phyloP scores from a whole-genome alignment of 1,284 basidiomycete genomes.

The Tilletiopsis washingtonensis region DNA sequence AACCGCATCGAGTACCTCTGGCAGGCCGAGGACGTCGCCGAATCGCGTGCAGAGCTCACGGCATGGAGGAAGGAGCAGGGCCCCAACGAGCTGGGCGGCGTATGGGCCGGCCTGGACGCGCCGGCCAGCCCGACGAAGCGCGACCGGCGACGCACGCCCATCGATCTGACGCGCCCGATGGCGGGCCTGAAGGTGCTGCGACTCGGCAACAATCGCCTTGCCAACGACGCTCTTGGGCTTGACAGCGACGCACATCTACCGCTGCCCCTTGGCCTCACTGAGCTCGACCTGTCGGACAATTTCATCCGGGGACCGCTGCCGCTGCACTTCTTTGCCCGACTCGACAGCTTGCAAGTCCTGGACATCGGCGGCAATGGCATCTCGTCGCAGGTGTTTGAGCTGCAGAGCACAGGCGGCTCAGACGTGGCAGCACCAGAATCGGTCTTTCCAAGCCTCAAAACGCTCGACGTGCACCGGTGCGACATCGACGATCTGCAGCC shows the following conservation, averaged over 20 bases:
- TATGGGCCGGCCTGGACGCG: slow-evolving; percentile 23
- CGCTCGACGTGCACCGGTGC: slow-evolving; percentile 32
- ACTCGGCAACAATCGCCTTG: slow-evolving; percentile 30
- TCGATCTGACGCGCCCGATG: slow-evolving; percentile 9
- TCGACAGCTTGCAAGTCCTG: slow-evolving; percentile 20
- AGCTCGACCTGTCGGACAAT: slow-evolving; percentile 31
- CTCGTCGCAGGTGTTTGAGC: slow-evolving; percentile 25
- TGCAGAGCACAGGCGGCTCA: too few species aligned
- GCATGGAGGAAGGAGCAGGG: too few species aligned
- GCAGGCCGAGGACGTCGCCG: slow-evolving; percentile 13
- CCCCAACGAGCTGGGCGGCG: slow-evolving; percentile 22
- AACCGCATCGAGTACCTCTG: slow-evolving; percentile 34
- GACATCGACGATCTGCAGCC: slow-evolving; percentile 26
- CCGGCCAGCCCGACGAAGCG: slow-evolving; percentile 10
- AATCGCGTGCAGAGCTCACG: too few species aligned
- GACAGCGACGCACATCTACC: too few species aligned
- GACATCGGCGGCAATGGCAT: slow-evolving; percentile 33
- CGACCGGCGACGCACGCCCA: too few species aligned
- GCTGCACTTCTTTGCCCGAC: slow-evolving; percentile 8
- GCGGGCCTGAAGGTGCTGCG: slow-evolving; percentile 21
- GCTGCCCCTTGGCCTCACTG: slow-evolving; percentile 13
- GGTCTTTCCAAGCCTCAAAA: slow-evolving; percentile 10
- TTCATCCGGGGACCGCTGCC: slow-evolving; percentile 29
- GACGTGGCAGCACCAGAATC: too few species aligned
- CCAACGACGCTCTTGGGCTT: slow-evolving; percentile 23